Conservation (phyloP, 129 eudicot species). For the Arctium minus region DNA sequence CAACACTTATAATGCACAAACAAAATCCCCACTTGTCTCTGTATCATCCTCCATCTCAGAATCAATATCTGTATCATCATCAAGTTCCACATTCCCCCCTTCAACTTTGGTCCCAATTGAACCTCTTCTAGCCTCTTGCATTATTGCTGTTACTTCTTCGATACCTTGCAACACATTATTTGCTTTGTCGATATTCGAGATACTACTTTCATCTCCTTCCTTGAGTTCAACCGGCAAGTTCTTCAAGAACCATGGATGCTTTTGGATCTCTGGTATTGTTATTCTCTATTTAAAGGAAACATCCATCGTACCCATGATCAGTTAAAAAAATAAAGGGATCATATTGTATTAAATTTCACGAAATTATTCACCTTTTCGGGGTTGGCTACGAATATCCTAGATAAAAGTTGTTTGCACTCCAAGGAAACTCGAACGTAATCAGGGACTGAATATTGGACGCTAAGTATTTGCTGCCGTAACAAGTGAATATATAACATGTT, state of each 20-base stretch:
- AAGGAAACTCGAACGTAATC: conserved; percentile 61
- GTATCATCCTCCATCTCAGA: conserved; percentile 47
- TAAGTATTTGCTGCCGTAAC: conserved; percentile 50
- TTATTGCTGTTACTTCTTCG: conserved; percentile 45
- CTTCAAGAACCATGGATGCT: conserved; percentile 65
- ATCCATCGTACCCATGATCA: not conserved
- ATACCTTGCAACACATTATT: conserved; percentile 32
- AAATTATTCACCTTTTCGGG: conserved; percentile 57
- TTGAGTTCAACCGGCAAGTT: conserved; percentile 39
- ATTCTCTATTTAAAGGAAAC: conserved; percentile 47
- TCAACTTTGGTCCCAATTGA: conserved; percentile 1
- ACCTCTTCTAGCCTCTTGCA: conserved; percentile 52
- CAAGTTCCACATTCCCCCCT: conserved; percentile 46
- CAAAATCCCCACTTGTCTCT: conserved; percentile 59
- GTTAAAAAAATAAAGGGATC: not conserved
- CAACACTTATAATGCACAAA: conserved; percentile 45
- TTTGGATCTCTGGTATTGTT: conserved; percentile 55
- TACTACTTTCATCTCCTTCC: conserved; percentile 36
- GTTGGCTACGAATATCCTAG: conserved; percentile 66
- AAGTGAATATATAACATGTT: not conserved
- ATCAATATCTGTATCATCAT: conserved; percentile 56
- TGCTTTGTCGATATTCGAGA: conserved; percentile 3
- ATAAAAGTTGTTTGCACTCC: conserved; percentile 69
- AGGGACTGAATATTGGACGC: conserved; percentile 69
- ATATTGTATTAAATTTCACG: not conserved